Evolutionary conservation across 1,284 basidiomycete species (phyloP), one percentile per base, ranked within the genome.

Genomic region (Golubevia pallescens): DNA sequence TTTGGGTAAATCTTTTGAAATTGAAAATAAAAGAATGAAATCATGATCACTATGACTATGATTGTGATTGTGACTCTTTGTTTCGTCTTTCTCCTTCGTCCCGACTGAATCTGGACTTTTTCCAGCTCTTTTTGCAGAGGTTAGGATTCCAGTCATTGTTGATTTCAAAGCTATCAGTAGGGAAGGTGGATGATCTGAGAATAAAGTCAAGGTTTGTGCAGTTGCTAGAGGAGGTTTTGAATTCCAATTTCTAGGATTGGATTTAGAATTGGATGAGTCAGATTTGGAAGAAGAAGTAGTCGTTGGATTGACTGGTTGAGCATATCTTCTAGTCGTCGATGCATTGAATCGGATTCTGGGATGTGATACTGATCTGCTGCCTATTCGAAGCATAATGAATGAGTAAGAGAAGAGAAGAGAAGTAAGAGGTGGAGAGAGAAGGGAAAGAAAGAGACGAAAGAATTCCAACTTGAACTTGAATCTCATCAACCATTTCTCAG

Each of bases 1-100:
- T 1, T 64, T 61, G 7, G 78, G 78, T 14, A 80, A 61, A 23
- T 68, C 63, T 67, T 79, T 78, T 62, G 73, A 75, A 32, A 80
- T 62, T 1, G 77, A 63, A 34, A 71, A 78, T 1, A 80, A 65
- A n/a, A 80, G 58, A 0, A 76, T 69, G 56, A 72, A 68, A 32
- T 73, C 73, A 42, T 72, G 66, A 63, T 16, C 5, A 60, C 3
- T 2, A 48, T 6, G 10, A 38, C 34, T 38, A n/a, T n/a, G 16
- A n/a, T 51, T 2, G 68, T 38, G n/a, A n/a, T n/a, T n/a, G n/a
- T n/a, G n/a, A n/a, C n/a, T n/a, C n/a, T n/a, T n/a, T n/a, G n/a
- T n/a, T n/a, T n/a, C n/a, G n/a, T n/a, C n/a, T n/a, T n/a, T n/a
- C n/a, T n/a, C n/a, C n/a, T n/a, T n/a, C n/a, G n/a, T n/a, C n/a